These are phyloP conservation scores for Purshia tridentata DNA, from an alignment of 306 rosid genomes.

Conservation along the genomic window DNA sequence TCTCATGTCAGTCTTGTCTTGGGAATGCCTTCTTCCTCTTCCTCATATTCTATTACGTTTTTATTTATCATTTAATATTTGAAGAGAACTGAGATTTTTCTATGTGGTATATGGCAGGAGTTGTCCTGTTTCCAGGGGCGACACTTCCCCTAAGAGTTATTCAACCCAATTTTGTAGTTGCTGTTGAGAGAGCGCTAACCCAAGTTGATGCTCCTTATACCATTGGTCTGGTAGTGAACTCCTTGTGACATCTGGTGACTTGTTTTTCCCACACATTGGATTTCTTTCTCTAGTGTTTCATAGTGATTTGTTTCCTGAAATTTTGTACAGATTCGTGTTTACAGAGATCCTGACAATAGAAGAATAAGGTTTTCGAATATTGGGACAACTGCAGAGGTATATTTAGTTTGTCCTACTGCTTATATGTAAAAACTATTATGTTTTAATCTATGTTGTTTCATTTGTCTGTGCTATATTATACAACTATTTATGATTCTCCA, in stretches of 20 bases:
- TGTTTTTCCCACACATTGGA: slow-evolving; percentile 17
- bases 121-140: slow-evolving; percentile 91
- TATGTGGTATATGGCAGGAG: slow-evolving; percentile 54
- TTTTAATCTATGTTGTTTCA: not conserved
- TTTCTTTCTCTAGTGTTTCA: slow-evolving; percentile 10
- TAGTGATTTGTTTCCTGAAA: slow-evolving; percentile 19
- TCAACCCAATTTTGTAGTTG: slow-evolving; percentile 58
- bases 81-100: slow-evolving; percentile 20
- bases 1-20: not conserved
- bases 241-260: slow-evolving; percentile 14
- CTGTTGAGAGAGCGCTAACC: slow-evolving; percentile 59
- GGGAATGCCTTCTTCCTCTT: not conserved
- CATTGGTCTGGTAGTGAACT: slow-evolving; percentile 81
- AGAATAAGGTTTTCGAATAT: slow-evolving; percentile 48
- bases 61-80: not conserved
- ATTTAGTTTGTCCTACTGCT: slow-evolving; percentile 16
- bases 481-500: slow-evolving; percentile 8
- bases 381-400: slow-evolving; percentile 95
- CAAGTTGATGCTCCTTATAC: slow-evolving; percentile 72
- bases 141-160: slow-evolving; percentile 84
- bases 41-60: not conserved
- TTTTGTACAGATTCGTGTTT: slow-evolving; percentile 54
- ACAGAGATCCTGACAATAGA: slow-evolving; percentile 37
- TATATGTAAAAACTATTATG: not conserved
- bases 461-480: slow-evolving; percentile 21